Evolutionary conservation across 805 yeast genomes (phyloP).

Genomic region (Yarrowia phangngaensis): DNA sequence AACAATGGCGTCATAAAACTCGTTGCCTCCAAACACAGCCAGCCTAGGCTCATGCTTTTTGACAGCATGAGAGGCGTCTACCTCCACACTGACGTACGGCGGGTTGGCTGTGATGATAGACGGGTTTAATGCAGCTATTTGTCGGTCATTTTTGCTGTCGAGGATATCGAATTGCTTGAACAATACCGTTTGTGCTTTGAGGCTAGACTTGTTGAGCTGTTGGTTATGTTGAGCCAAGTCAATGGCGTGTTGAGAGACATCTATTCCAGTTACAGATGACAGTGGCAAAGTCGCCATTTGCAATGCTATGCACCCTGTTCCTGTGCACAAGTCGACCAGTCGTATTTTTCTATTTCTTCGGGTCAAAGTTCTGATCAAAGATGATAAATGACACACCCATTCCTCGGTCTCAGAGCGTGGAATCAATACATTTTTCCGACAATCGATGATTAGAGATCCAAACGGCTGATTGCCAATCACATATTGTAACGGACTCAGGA

Average conservation of each 20-base stretch:
- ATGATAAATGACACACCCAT: constrained; percentile 8
- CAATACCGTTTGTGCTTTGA: background rate
- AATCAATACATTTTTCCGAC: constrained; percentile 15
- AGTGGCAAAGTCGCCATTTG: constrained; percentile 17
- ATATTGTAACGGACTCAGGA: constrained; percentile 1
- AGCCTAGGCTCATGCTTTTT: constrained; percentile 16
- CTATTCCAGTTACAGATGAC: constrained; percentile 17
- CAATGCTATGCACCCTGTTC: constrained; percentile 19
- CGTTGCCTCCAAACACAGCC: constrained; percentile 25
- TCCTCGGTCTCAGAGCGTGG: constrained; percentile 18
- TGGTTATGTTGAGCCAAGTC: constrained; percentile 5
- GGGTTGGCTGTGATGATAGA: constrained; percentile 19
- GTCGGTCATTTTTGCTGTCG: background rate
- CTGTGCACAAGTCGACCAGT: constrained; percentile 18
- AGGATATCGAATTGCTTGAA: constrained; percentile 4
- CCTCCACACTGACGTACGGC: constrained; percentile 27
- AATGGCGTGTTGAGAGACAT: background rate
- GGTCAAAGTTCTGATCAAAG: background rate
- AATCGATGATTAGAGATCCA: constrained; percentile 9
- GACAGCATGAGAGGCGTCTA: constrained; percentile 10
- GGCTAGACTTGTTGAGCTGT: background rate
- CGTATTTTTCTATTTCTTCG: background rate
- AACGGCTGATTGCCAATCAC: constrained; percentile 24
- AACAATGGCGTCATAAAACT: constrained; percentile 8
- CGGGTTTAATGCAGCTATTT: constrained; percentile 22